Evolutionary conservation across 1,139 yeast genomes (phyloP).

Genomic region (Diutina neorugosa): DNA sequence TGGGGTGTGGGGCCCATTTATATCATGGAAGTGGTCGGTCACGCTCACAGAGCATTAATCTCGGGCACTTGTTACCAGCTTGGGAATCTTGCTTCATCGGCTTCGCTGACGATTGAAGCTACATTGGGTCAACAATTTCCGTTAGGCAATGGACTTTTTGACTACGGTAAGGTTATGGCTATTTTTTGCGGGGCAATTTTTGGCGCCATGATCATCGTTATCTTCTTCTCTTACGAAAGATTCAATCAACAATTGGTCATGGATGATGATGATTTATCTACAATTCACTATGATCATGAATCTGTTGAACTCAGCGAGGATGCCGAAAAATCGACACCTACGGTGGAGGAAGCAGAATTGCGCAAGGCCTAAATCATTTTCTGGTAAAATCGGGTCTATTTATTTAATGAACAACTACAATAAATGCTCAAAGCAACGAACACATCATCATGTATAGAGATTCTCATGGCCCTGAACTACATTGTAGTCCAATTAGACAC

Average conservation of each 20-base stretch:
- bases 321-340: background rate
- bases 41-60: conserved; percentile 61
- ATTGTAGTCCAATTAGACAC: background rate
- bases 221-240: conserved; percentile 63
- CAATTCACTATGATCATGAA: conserved; percentile 4
- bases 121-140: conserved; percentile 64
- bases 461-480: background rate
- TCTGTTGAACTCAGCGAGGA: background rate
- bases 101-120: conserved; percentile 73
- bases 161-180: conserved; percentile 53
- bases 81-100: conserved; percentile 76
- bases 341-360: background rate
- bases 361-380: background rate
- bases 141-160: conserved; percentile 10
- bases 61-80: conserved; percentile 71
- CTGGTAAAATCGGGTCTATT: background rate
- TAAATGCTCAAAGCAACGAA: background rate
- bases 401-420: no score
- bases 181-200: conserved; percentile 74
- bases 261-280: conserved; percentile 10
- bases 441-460: background rate
- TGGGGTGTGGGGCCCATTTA: conserved; percentile 84
- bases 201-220: conserved; percentile 43
- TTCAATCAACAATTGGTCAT: conserved; percentile 12
- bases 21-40: conserved; percentile 61